A percentile compares a stretch with the other conserved stretches of the same genome.
Conservation (phyloP, 2,329 filamentous ascomycete species). For the Alternaria hordeiaustralica region DNA sequence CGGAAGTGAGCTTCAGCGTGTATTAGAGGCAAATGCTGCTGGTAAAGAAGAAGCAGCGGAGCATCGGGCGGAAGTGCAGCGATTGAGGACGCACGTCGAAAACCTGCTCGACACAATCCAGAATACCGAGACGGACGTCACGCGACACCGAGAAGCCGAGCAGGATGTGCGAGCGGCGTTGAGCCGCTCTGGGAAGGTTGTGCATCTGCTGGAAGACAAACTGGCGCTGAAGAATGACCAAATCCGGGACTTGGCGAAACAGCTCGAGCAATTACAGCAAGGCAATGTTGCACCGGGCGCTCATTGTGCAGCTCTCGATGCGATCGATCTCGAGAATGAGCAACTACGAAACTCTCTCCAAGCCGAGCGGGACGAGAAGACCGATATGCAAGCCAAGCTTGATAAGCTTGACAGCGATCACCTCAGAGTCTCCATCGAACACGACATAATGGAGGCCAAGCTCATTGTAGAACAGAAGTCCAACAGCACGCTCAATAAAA, state of each 20-base stretch:
- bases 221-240: neutral
- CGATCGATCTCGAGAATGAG: neutral
- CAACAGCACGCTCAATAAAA: neutral
- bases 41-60: neutral
- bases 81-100: neutral
- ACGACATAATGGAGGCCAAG: neutral
- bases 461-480: neutral
- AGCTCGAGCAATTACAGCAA: neutral
- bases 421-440: neutral
- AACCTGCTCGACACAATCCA: neutral
- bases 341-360: neutral
- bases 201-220: neutral
- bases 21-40: neutral
- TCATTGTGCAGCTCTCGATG: neutral
- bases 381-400: neutral
- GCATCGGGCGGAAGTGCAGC: neutral
- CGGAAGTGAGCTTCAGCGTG: neutral
- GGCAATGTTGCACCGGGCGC: neutral
- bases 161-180: neutral
- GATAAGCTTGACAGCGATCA: neutral
- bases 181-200: neutral
- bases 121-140: neutral
- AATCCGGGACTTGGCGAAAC: neutral
- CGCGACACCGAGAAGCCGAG: neutral
- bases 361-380: neutral